These are phyloP conservation scores for Aegilops sharonensis DNA, from an alignment of 176 grass and related monocot genomes.

Conservation along the genomic window DNA sequence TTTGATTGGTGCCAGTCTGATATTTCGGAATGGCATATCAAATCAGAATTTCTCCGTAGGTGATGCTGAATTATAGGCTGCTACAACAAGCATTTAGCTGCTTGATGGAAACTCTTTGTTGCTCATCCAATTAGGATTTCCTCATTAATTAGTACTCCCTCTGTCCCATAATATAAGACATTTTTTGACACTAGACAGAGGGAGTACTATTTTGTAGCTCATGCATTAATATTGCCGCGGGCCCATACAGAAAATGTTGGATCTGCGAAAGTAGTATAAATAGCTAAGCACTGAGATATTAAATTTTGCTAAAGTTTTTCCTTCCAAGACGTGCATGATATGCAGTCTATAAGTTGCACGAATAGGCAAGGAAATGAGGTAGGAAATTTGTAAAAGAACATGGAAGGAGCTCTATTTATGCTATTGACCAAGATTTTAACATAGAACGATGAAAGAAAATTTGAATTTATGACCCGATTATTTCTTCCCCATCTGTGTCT, in stretches of 20 bases:
- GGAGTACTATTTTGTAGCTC: neutral
- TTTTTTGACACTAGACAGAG: no score
- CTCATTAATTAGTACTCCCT: neutral
- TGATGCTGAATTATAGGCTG: neutral
- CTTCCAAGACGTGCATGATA: neutral
- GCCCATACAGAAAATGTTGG: neutral
- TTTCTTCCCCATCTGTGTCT: neutral
- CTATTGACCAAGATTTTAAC: neutral
- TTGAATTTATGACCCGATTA: neutral
- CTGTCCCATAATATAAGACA: no score
- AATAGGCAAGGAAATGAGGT: neutral
- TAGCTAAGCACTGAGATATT: neutral
- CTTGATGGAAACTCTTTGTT: neutral
- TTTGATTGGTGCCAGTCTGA: neutral
- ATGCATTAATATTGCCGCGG: neutral
- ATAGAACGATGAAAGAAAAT: neutral
- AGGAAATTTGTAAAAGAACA: neutral
- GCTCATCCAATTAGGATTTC: neutral
- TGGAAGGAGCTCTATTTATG: neutral
- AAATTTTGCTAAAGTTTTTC: neutral
- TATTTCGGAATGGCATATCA: neutral
- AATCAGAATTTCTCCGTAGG: neutral
- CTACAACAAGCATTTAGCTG: neutral
- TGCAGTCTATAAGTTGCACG: neutral
- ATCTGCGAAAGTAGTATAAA: neutral